Evolutionary conservation across 2,329 filamentous ascomycete species (phyloP), one percentile per base, ranked within the genome.

Genomic region (Aspergillus tamarii): DNA sequence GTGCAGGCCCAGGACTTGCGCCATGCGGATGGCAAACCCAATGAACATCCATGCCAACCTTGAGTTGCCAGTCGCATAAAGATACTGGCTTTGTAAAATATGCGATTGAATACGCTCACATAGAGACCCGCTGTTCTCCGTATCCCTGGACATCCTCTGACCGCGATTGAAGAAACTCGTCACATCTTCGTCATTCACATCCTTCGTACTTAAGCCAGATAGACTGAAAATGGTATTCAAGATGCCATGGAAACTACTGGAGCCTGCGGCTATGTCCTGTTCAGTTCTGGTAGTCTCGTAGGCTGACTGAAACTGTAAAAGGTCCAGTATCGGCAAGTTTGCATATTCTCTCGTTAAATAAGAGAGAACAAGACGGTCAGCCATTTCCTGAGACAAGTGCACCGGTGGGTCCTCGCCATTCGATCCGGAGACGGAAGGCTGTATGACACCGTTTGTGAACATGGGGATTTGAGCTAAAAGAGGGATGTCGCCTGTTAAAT

Each of bases 311-410:
- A 73, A 72, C 3, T 61, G 53, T 5, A 57, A 6, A 21, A 70
- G 62, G 36, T 71, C 63, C 34, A 74, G 66, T 10, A 74, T 67
- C 1, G 72, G 72, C 26, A 73, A 48, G 46, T 70, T 70, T n/a
- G 70, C 70, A 61, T 70, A 72, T 62, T 74, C 71, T 21, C 66
- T 67, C 11, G 63, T 66, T 28, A 74, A 53, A 32, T 74, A 74
- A 3, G 54, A 57, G 4, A 61, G 58, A 12, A 74, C 41, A 14
- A 69, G 59, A 32, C 41, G 60, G 55, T 73, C 70, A 12, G 66
- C 61, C 41, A 64, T 23, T 10, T 66, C 55, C 8, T 66, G 69
- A 21, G 65, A 48, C 21, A 70, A 60, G 45, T 66, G 61, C 11
- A 57, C 54, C 2, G 59, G 41, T 6, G 50, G 52, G 14, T 55